A percentile compares a stretch with the other conserved stretches of the same genome.
These are phyloP conservation scores for Tetracladium setigerum DNA, from an alignment of 495 filamentous ascomycete species.

Conservation along the genomic window DNA sequence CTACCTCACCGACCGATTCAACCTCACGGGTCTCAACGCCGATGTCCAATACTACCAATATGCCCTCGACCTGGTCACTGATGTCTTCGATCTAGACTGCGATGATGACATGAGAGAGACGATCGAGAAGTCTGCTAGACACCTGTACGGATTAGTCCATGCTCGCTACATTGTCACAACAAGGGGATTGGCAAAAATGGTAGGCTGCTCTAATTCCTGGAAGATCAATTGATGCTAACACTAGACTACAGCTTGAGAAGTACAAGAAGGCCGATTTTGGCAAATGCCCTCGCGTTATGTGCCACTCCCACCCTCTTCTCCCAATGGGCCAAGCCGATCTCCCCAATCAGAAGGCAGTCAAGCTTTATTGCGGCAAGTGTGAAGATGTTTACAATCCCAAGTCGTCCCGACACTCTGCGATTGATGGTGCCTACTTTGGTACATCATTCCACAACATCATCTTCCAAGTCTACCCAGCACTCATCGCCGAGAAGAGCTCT, in stretches of 20 bases:
- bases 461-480: constrained; percentile 92
- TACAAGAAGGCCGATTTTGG: constrained; percentile 98
- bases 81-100: constrained; percentile 98
- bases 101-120: constrained; percentile 97
- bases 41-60: constrained; percentile 99
- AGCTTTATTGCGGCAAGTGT: constrained; percentile 93
- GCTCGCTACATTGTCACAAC: constrained; percentile 97
- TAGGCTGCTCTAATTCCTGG: constrained; percentile 31
- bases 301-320: constrained; percentile 81
- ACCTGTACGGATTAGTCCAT: constrained; percentile 94
- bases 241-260: constrained; percentile 71
- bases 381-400: constrained; percentile 99
- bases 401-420: constrained; percentile 86
- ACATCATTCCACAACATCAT: constrained; percentile 98
- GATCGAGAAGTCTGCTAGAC: constrained; percentile 94
- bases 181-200: constrained; percentile 91
- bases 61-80: constrained; percentile 97
- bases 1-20: constrained; percentile 97
- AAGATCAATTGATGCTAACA: constrained; percentile 15
- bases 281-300: constrained; percentile 94
- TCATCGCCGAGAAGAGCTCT: constrained; percentile 77
- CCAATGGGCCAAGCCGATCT: constrained; percentile 90
- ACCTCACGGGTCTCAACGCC: constrained; percentile 92
- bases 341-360: constrained; percentile 76
- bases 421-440: constrained; percentile 97